Base-by-base conservation (phyloP, 768 basidiomycete species). In the Candolleomyces aberdarensis region DNA sequence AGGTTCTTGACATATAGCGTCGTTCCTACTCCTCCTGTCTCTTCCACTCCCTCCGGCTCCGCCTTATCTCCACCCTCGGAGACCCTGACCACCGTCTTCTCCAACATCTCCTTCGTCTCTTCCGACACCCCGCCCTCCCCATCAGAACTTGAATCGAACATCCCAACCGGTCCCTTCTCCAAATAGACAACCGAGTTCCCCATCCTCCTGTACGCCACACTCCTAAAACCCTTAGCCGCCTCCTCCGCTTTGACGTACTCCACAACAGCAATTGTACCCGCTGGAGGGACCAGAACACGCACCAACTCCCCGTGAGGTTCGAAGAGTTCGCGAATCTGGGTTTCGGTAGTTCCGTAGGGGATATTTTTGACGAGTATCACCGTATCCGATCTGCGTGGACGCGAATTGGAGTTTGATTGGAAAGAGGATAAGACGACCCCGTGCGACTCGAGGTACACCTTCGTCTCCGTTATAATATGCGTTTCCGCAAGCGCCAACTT, bases 401-500 rank as follows among this genome's bases (percentile, higher is more conserved):
- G 36, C 8, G 36, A 36, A 7, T 11, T 11, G 11, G 75, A 76
- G 13, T 73, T 74, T 1, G 80, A 74, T 3, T 80, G 77, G 64
- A 91, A 87, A 0, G 85, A 78, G 2, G 83, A 79, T 1, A 91
- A 73, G 19, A 85, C 70, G 59, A 91, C 85, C 15, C 89, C 89
- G 59, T 91, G 85, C 3, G 83, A 80, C 69, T 95, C 92, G 17
- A 98, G 84, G 72, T 92, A 97, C 0, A 86, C 74, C 69, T 96
- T 97, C 0, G 96, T 98, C 72, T 98, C 96, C 62, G 91, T 85
- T 60, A 99, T 95, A 72, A 98, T 86, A 66, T 95, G 92, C 17
- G 97, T 97, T 74, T 99, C 97, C 0, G 97, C 96, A 43, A 98
- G 79, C 0, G 97, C 96, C 43, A 98, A 86, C 71, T 96, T 97